phyloP scores from a whole-genome alignment of 2,329 filamentous ascomycete species.

The Neonectria hederae region DNA sequence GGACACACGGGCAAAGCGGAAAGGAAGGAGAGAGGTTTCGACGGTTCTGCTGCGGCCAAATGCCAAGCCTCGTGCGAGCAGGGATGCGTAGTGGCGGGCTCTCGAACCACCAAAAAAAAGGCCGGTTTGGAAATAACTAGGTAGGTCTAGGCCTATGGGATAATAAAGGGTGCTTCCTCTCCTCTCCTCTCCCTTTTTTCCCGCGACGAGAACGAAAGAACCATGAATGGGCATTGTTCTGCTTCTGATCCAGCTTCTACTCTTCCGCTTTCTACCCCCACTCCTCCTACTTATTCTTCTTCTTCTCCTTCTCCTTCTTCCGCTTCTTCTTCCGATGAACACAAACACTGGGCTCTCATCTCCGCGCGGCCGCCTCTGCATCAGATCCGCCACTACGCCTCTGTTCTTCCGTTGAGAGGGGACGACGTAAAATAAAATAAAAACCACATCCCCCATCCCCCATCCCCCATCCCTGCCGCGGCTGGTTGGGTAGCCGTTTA shows the following conservation, averaged over 20 bases:
- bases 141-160: too few species aligned
- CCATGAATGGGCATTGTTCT: neutral
- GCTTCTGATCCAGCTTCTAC: neutral
- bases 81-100: slow-evolving; percentile 30
- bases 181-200: neutral
- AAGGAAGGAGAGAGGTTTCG: too few species aligned
- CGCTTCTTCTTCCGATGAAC: neutral
- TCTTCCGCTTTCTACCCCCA: neutral
- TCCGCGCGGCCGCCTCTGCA: neutral
- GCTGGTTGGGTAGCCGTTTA: too few species aligned
- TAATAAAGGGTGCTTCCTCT: too few species aligned
- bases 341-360: neutral
- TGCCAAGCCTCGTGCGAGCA: slow-evolving; percentile 38
- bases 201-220: neutral
- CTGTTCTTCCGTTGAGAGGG: neutral
- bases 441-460: too few species aligned
- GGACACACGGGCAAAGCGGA: too few species aligned
- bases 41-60: slow-evolving; percentile 27
- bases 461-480: too few species aligned
- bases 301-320: too few species aligned
- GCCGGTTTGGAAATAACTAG: neutral
- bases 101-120: slow-evolving; percentile 25
- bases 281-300: too few species aligned
- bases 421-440: too few species aligned
- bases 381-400: neutral